Percentiles rank a stretch among this genome's conserved stretches.
Evolutionary conservation across 768 basidiomycete genomes (phyloP).

Genomic region (Cystobasidium ongulense): DNA sequence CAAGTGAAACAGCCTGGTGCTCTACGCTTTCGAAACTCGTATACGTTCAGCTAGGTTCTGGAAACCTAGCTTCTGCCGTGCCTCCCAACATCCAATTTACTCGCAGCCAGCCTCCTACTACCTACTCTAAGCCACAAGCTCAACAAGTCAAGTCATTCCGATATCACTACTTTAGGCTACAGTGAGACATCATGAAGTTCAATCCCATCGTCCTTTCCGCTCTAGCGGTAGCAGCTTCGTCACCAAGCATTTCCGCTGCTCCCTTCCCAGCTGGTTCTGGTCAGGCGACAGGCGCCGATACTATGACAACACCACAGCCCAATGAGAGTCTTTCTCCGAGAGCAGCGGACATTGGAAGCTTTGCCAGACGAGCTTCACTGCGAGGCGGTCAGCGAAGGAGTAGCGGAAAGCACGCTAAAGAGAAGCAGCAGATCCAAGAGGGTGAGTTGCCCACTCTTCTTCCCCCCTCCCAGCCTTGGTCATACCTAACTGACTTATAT

Average conservation of each 20-base stretch:
- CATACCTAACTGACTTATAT: too few species aligned
- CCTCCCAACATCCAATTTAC: too few species aligned
- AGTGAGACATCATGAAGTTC: conserved; percentile 3
- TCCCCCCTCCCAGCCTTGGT: too few species aligned
- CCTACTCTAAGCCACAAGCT: too few species aligned
- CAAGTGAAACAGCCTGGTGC: too few species aligned
- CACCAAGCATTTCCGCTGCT: conserved; percentile 3
- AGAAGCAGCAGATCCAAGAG: background rate
- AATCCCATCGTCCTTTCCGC: conserved; percentile 6
- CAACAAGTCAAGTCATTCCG: too few species aligned
- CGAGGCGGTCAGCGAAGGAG: background rate
- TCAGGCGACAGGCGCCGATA: background rate
- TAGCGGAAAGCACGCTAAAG: background rate
- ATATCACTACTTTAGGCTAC: background rate
- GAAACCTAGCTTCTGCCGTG: too few species aligned
- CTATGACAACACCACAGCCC: background rate
- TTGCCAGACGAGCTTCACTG: background rate
- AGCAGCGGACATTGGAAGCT: background rate
- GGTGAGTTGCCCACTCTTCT: too few species aligned
- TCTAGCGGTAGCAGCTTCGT: conserved; percentile 2
- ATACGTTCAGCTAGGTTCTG: too few species aligned
- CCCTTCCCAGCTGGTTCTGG: conserved; percentile 13
- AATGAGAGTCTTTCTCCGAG: background rate
- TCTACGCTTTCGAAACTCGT: too few species aligned
- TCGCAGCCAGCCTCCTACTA: background rate